Evolutionary conservation across 495 filamentous ascomycete genomes (phyloP), one percentile per base, ranked within the genome.

Genomic region (Podospora fimiseda): DNA sequence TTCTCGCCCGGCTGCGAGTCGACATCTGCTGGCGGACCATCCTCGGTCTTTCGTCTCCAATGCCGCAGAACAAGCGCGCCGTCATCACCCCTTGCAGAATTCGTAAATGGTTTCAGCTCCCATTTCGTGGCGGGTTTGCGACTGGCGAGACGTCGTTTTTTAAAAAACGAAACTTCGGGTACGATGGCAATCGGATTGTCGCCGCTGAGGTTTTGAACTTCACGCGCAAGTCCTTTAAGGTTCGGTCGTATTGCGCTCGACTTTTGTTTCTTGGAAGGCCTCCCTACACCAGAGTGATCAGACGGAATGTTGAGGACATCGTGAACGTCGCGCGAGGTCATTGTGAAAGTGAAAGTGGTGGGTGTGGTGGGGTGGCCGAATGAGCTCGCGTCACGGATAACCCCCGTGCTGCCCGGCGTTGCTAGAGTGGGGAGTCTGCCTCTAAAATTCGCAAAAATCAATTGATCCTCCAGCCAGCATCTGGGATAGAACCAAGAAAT

Each of bases 291-390:
- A 1, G 60, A 54, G 56, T 80, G 71, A 56, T 80, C 81, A 61
- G 85, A 72, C 47, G 88, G 84, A 63, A 94, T 74, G 68, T 89
- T 86, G 69, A 95, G 84, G 68, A 95, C 88, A 70, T 95, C 90
- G 70, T 87, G 89, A 52, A 93, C 83, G 79, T 95, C 90, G 70
- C 75, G 70, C 42, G 88, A 89, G 61, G 86, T 80, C 85, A 89
- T 91, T 60, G 51, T 73, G n/a, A n/a, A n/a, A n/a, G n/a, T n/a
- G n/a, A n/a, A n/a, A 66, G 58, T 38, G 33, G 57, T 51, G 51
- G 20, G 20, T 48, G 33, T 37, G 48, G 40, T 11, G 44, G 43
- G 9, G 27, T 18, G 50, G 37, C 11, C 22, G 22, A 24, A 20
- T 33, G 39, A n/a, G 45, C 52, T 54, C 47, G 60, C 54, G 58